Evolutionary conservation across 2,329 filamentous ascomycete species (phyloP).

Genomic region (Pseudogymnoascus sp.): DNA sequence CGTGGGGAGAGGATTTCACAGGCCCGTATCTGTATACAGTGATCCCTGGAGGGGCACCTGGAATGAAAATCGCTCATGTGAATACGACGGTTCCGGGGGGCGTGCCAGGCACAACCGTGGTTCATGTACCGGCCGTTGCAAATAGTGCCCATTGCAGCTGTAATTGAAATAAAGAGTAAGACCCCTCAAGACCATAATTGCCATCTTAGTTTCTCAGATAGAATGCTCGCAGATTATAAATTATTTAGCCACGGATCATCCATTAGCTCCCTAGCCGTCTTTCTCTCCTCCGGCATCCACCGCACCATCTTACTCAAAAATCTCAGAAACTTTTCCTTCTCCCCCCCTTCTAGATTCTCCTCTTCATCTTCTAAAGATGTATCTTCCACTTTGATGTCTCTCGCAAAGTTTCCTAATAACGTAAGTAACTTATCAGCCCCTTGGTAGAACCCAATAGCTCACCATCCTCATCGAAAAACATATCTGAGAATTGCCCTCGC

Average conservation of each 20-base stretch:
- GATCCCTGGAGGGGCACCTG: background rate
- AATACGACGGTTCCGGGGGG: background rate
- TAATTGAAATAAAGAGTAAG: background rate
- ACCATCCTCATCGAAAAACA: slow-evolving; percentile 13
- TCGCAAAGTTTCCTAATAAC: slow-evolving; percentile 11
- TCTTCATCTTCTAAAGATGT: slow-evolving; percentile 14
- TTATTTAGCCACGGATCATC: slow-evolving; percentile 27
- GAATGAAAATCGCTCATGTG: background rate
- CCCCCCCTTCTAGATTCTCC: slow-evolving; percentile 22
- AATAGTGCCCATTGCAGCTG: background rate
- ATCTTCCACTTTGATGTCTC: slow-evolving; percentile 9
- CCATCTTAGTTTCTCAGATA: no score
- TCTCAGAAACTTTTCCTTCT: slow-evolving; percentile 25
- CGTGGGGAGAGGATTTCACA: background rate
- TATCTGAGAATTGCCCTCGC: background rate
- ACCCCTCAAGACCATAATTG: background rate
- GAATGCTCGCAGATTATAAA: background rate
- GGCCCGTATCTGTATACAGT: background rate
- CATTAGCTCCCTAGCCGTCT: slow-evolving; percentile 26
- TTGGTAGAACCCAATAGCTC: background rate
- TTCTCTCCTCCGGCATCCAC: slow-evolving; percentile 28
- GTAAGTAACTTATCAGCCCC: background rate
- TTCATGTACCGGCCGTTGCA: background rate
- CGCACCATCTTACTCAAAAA: slow-evolving; percentile 27
- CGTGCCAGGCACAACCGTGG: background rate